phyloP scores from a whole-genome alignment of 345 rosid genomes.

The Aethionema arabicum region DNA sequence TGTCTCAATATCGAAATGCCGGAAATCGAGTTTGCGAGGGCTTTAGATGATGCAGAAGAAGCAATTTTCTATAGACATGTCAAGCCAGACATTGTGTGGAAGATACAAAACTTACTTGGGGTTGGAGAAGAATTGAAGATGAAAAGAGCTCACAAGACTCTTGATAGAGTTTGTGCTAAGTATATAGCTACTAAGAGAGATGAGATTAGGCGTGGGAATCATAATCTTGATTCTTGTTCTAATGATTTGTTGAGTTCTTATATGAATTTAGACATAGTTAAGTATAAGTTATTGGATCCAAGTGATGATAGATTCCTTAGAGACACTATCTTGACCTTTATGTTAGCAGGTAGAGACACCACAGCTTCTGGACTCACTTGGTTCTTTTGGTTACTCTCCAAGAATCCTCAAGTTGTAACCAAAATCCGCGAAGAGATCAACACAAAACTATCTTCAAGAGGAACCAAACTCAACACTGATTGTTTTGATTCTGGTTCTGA shows the following conservation, averaged over 20 bases:
- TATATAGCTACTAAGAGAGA: conserved; percentile 39
- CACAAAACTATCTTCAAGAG: conserved; percentile 3
- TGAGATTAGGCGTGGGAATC: conserved; percentile 24
- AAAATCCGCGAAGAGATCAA: conserved; percentile 51
- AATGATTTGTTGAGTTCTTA: conserved; percentile 44
- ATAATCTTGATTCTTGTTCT: conserved; percentile 21
- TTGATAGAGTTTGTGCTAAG: conserved; percentile 26
- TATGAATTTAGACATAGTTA: conserved; percentile 28
- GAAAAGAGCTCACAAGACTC: conserved; percentile 27
- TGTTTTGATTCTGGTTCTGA: not conserved
- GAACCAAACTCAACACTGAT: not conserved
- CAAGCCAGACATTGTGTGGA: conserved; percentile 41
- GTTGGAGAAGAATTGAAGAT: conserved; percentile 47
- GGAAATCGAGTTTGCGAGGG: conserved; percentile 32
- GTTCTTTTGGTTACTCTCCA: conserved; percentile 52
- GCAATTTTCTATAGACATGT: conserved; percentile 30
- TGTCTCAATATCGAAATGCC: conserved; percentile 43
- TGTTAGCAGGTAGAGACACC: conserved; percentile 60
- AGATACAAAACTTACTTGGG: conserved; percentile 34
- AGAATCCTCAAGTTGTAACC: conserved; percentile 31
- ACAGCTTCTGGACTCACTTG: conserved; percentile 45
- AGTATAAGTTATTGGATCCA: conserved; percentile 27
- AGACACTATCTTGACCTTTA: conserved; percentile 50
- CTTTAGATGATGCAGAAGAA: conserved; percentile 43
- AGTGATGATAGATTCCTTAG: conserved; percentile 47